Evolutionary conservation across 2,329 filamentous ascomycete genomes (phyloP), one percentile per base, ranked within the genome.

Genomic region (Pseudopithomyces maydicus): DNA sequence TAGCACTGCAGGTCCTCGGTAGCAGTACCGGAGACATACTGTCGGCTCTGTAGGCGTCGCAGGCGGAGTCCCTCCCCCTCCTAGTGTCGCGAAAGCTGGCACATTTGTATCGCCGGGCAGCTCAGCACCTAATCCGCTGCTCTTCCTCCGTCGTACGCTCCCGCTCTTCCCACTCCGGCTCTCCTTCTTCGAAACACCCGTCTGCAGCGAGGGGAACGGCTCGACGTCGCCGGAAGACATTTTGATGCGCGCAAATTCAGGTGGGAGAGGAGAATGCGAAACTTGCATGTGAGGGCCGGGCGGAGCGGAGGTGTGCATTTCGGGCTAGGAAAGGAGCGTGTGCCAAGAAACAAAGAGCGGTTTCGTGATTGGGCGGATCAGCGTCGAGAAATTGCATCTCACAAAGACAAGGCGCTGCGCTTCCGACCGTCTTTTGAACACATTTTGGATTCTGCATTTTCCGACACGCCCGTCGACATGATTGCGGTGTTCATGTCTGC

Each of bases 51-150:
- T 56, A 14, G 54, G 58, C 22, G 41, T 63, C 56, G 46, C 52
- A 54, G 68, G 65, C 42, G 66, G 66, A 26, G 55, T 58, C 22
- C 62, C n/a, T n/a, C n/a, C n/a, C n/a, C n/a, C n/a, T n/a, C n/a
- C 56, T 49, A 75, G 66, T 29, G 83, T 85, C 56, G 82, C 81
- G 50, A 85, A 73, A 17, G 81, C 77, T 33, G 78, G 79, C 26
- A 76, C 81, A 60, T 79, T 78, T 38, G 79, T 84, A 66, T 85
- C 82, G 56, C 82, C 82, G 26, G 79, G 77, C 23, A 83, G 79
- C 58, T 85, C 82, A 38, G 75, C 80, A 32, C 82, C 81, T 15
- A 85, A 74, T 36, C 74, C 80, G 67, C 78, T 81, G 15, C 78
- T 79, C 62, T 78, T 80, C 64, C 80, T 71, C 63, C 79, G 72